Evolutionary conservation across 192 early-diverging fungal genomes (phyloP).

Genomic region (Cladochytrium replicatum): DNA sequence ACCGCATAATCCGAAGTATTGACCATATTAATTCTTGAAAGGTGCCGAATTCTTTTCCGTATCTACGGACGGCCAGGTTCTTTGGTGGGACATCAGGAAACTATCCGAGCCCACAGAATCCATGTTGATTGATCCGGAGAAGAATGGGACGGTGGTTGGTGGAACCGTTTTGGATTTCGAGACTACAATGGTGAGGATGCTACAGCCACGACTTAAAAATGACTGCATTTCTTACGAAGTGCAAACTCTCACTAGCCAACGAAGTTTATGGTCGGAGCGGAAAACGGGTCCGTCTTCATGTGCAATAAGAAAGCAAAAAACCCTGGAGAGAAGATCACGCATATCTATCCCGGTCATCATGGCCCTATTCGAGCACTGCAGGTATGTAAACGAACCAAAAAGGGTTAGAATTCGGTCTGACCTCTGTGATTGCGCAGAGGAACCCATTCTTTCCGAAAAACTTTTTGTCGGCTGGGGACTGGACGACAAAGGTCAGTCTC

Average conservation of each 20-base stretch:
- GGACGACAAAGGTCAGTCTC: slow-evolving; percentile 37
- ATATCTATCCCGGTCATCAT: slow-evolving; percentile 48
- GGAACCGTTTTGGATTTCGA: slow-evolving; percentile 54
- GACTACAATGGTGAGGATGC: slow-evolving; percentile 43
- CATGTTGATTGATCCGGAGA: slow-evolving; percentile 47
- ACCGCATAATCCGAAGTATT: neutral
- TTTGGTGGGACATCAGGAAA: slow-evolving; percentile 59
- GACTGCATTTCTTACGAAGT: no score
- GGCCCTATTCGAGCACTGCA: slow-evolving; percentile 46
- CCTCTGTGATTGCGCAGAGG: slow-evolving; percentile 16
- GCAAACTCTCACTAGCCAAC: slow-evolving; percentile 36
- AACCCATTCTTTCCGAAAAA: slow-evolving; percentile 59
- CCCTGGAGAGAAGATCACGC: slow-evolving; percentile 46
- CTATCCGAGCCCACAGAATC: slow-evolving; percentile 47
- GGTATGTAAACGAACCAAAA: slow-evolving; percentile 16
- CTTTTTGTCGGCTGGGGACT: slow-evolving; percentile 51
- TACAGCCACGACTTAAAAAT: neutral
- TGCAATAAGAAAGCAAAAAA: slow-evolving; percentile 59
- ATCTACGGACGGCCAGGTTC: slow-evolving; percentile 49
- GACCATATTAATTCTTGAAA: slow-evolving; percentile 4
- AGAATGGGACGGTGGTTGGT: slow-evolving; percentile 50
- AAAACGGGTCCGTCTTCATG: slow-evolving; percentile 51
- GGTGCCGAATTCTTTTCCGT: slow-evolving; percentile 51
- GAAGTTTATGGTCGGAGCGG: slow-evolving; percentile 56
- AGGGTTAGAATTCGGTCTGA: neutral